Base-by-base conservation (phyloP, 192 early-diverging fungal species). In the Kickxella alabastrina region DNA sequence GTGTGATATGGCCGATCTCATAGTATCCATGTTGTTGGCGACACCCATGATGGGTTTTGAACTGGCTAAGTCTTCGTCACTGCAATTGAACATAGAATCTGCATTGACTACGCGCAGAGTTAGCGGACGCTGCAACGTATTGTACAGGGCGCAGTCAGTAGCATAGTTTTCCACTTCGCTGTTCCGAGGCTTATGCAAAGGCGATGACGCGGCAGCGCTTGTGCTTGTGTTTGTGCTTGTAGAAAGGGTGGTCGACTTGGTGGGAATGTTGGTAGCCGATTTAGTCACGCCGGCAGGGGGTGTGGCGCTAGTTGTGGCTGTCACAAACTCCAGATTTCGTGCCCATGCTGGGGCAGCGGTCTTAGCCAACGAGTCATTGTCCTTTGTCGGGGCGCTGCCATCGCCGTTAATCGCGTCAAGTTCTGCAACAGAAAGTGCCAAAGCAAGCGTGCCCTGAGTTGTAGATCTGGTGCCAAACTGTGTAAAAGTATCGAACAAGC, bases 351-450 rank as follows among this genome's bases (percentile, higher is more conserved):
- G 4, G 10, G 7, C 18, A 6, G 27, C 27, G 3, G 12, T 24
- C 25, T 27, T 28, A 17, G 24, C 9, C 26, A 1, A 14, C 13
- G 26, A 26, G 6, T 45, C 13, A 10, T 6, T 29, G 4, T 9
- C 14, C 25, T 6, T 21, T 8, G 9, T 13, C n/a, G n/a, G 21
- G 24, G 4, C 2, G 3, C n/a, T 14, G 31, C 29, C 27, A 19
- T 26, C 29, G 29, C 59, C 54, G 26, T 62, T 62, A 13, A 62
- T 52, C 5, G 41, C 18, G 40, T 57, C 48, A 9, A 68, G 59
- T 50, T 68, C 66, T 14, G 56, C 66, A 23, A 54, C 59, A 8
- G 66, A 68, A 29, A 68, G 49, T 37, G 61, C 43, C 25, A 45
- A n/a, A 2, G 43, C 43, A 37, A 68, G 37, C 21, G 54, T 46